Evolutionary conservation across 2,329 filamentous ascomycete species (phyloP), one percentile per base, ranked within the genome.

Genomic region (Diaporthe sp.): DNA sequence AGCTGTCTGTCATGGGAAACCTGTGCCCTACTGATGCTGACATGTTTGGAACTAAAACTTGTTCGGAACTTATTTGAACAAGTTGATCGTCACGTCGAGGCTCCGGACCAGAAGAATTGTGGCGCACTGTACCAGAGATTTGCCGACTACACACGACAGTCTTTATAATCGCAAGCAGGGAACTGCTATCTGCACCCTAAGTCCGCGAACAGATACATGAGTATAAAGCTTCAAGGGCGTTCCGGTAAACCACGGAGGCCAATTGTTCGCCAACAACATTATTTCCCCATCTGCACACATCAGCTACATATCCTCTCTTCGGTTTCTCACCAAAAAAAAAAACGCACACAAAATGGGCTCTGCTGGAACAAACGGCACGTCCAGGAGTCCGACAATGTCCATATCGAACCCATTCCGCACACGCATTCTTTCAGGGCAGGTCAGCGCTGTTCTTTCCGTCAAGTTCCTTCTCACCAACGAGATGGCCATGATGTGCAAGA

Each of bases 401-500:
- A 65, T 65, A 65, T 47, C 60, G n/a, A 65, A 65, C 60, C 60
- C 25, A 1, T 65, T 47, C 15, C 60, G 60, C 8, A 31, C 60
- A 44, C 60, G 60, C n/a, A 47, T 65, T n/a, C 60, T 65, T 22
- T 28, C 39, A 2, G 60, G 60, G 3, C 39, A 65, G 39, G 15
- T 65, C 39, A 65, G 60, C 39, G 39, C 39, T 25, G 39, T 65
- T 17, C 34, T 65, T 25, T 65, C 60, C n/a, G 60, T 65, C 13
- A 65, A 65, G n/a, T 65, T 47, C 39, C 12, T 65, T n/a, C 39
- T 65, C 25, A 65, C 60, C 60, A 65, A 65, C 61, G 84, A 85
- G 71, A 80, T 84, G 25, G 81, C 82, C 22, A 83, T 84, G 80
- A 83, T 85, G 79, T 80, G 80, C 72, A 85, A 85, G 74, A 85